These are phyloP conservation scores for Gentiana dahurica DNA, from an alignment of 257 asterid genomes.

Conservation along the genomic window DNA sequence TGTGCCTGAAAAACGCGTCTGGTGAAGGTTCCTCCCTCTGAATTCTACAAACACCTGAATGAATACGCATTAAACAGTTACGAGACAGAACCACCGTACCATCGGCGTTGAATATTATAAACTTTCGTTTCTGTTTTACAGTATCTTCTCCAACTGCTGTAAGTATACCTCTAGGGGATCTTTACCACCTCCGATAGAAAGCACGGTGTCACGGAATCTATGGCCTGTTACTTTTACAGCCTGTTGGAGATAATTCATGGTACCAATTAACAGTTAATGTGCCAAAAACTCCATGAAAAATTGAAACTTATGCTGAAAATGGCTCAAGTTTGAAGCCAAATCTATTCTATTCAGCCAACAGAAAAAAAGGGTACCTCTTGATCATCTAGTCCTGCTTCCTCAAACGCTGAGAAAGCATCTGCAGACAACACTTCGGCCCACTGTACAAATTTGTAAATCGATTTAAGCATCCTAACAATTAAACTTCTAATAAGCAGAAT, in stretches of 20 bases:
- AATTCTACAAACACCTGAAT: slow-evolving; percentile 77
- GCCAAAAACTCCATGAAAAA: not conserved
- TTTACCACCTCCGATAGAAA: slow-evolving; percentile 98
- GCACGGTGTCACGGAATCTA: slow-evolving; percentile 89
- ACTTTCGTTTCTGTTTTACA: too few relatives aligned
- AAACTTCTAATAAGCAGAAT: not conserved
- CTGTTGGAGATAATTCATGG: slow-evolving; percentile 27
- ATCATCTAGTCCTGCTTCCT: slow-evolving; percentile 75
- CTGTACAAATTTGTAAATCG: slow-evolving; percentile 37
- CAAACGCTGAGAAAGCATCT: slow-evolving; percentile 98
- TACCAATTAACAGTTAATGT: not conserved
- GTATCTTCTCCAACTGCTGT: not conserved
- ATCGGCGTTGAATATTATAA: too few relatives aligned
- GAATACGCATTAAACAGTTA: not conserved
- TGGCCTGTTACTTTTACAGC: slow-evolving; percentile 85
- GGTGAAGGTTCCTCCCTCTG: slow-evolving; percentile 99
- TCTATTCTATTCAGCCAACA: not conserved
- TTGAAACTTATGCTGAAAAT: not conserved
- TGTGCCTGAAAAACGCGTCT: slow-evolving; percentile 87
- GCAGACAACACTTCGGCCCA: slow-evolving; percentile 99
- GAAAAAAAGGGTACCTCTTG: slow-evolving; percentile 45
- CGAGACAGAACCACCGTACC: not conserved
- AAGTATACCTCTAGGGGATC: slow-evolving; percentile 73
- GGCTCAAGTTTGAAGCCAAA: not conserved
- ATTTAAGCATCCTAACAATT: not conserved